Conservation (phyloP, 2,329 filamentous ascomycete genomes). For the Talaromyces sp. region DNA sequence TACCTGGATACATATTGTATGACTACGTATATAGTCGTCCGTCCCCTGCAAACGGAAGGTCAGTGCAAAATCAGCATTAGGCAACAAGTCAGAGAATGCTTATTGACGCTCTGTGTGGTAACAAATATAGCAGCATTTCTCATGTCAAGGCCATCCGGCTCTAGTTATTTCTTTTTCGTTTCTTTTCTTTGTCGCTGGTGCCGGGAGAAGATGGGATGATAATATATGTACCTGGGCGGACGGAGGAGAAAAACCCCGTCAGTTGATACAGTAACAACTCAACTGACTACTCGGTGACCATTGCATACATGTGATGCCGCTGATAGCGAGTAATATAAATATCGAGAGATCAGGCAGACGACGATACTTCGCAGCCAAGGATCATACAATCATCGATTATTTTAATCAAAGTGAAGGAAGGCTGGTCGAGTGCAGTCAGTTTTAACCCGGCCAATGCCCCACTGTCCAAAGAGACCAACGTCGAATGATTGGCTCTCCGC, state of each 20-base stretch:
- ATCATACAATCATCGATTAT: slow-evolving; percentile 4
- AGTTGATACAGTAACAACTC: not conserved
- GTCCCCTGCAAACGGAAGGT: slow-evolving; percentile 17
- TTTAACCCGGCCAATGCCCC: slow-evolving; percentile 9
- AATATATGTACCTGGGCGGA: not conserved
- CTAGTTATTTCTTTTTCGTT: not conserved
- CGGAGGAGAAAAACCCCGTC: not conserved
- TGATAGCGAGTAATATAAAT: not conserved
- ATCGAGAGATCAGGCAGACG: not conserved
- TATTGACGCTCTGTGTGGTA: not conserved
- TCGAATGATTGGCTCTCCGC: not conserved
- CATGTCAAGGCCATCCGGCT: not conserved
- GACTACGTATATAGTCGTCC: no score
- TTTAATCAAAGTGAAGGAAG: not conserved
- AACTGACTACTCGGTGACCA: not conserved
- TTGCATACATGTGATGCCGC: not conserved
- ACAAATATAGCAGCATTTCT: not conserved
- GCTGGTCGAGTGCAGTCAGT: slow-evolving; percentile 12
- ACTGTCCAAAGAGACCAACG: not conserved
- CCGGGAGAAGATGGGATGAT: not conserved
- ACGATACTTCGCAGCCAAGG: not conserved
- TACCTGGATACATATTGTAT: not conserved
- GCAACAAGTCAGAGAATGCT: not conserved
- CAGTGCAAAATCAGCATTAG: not conserved
- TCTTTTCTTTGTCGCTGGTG: not conserved